A percentile compares a stretch with the other conserved stretches of the same genome.
Evolutionary conservation across 331 rosid species (phyloP).

Genomic region (Erythrophleum ivorense): DNA sequence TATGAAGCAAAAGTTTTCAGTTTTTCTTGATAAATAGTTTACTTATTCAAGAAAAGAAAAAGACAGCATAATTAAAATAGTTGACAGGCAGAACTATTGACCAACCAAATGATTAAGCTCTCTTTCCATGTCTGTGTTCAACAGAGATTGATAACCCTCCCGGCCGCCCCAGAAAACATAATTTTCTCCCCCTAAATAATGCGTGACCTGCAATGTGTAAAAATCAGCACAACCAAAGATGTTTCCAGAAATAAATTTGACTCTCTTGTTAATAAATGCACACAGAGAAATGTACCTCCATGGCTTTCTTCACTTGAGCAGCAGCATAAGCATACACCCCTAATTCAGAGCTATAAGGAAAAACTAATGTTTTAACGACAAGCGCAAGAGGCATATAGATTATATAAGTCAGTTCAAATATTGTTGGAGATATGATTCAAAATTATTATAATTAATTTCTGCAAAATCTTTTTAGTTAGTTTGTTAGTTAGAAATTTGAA

Average conservation of each 20-base stretch:
- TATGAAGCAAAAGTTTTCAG: neutral
- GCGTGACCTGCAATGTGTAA: slow-evolving; percentile 68
- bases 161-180: slow-evolving; percentile 99
- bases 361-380: slow-evolving; percentile 34
- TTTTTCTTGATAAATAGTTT: neutral
- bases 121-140: slow-evolving; percentile 94
- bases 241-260: slow-evolving; percentile 7
- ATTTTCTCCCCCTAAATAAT: slow-evolving; percentile 88
- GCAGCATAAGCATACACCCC: slow-evolving; percentile 86
- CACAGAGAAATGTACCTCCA: slow-evolving; percentile 62
- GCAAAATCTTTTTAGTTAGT: too few relatives aligned
- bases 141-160: slow-evolving; percentile 85
- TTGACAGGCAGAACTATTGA: slow-evolving; percentile 1
- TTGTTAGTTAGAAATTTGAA: too few relatives aligned
- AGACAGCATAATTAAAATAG: neutral
- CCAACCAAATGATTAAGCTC: slow-evolving; percentile 91
- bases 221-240: slow-evolving; percentile 35
- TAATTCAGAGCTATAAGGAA: slow-evolving; percentile 72
- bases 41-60: slow-evolving; percentile 8
- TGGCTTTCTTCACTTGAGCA: slow-evolving; percentile 97
- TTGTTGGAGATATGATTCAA: too few relatives aligned
- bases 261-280: neutral
- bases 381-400: slow-evolving; percentile 13
- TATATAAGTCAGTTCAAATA: neutral
- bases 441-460: too few relatives aligned